Evolutionary conservation across 768 basidiomycete species (phyloP).

Genomic region (Macrolepiota fuliginosa): DNA sequence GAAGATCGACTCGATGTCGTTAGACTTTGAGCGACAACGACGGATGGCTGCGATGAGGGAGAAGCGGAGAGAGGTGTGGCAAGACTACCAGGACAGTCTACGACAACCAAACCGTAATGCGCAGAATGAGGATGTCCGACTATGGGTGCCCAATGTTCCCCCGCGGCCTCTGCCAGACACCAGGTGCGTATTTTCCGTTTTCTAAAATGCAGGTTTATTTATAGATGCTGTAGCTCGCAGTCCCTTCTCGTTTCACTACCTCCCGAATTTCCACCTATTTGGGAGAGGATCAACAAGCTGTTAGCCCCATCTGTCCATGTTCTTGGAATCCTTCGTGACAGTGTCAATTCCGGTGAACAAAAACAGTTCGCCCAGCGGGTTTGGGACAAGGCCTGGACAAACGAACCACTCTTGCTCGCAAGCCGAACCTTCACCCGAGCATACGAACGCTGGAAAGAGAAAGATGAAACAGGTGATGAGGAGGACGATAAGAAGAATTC

Average conservation of each 20-base stretch:
- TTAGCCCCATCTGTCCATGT: constrained; percentile 56
- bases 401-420: constrained; percentile 55
- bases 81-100: constrained; percentile 50
- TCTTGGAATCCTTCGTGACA: constrained; percentile 50
- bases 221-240: constrained; percentile 31
- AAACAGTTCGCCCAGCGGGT: constrained; percentile 52
- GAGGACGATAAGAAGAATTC: constrained; percentile 38
- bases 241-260: constrained; percentile 61
- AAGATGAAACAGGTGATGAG: constrained; percentile 34
- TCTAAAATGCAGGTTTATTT: constrained; percentile 3
- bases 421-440: constrained; percentile 36
- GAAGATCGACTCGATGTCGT: constrained; percentile 58
- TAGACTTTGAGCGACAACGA: constrained; percentile 52
- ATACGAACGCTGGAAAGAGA: constrained; percentile 46
- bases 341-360: constrained; percentile 56
- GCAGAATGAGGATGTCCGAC: constrained; percentile 25
- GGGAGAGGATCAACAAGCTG: constrained; percentile 49
- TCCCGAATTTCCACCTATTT: constrained; percentile 51
- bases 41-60: constrained; percentile 37
- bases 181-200: constrained; percentile 28
- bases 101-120: constrained; percentile 22
- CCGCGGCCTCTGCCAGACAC: constrained; percentile 38
- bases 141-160: constrained; percentile 41
- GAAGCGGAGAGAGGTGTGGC: constrained; percentile 40
- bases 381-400: constrained; percentile 63